Evolutionary conservation across 331 rosid genomes (phyloP), one percentile per base, ranked within the genome.

Genomic region (Arachis monticola): DNA sequence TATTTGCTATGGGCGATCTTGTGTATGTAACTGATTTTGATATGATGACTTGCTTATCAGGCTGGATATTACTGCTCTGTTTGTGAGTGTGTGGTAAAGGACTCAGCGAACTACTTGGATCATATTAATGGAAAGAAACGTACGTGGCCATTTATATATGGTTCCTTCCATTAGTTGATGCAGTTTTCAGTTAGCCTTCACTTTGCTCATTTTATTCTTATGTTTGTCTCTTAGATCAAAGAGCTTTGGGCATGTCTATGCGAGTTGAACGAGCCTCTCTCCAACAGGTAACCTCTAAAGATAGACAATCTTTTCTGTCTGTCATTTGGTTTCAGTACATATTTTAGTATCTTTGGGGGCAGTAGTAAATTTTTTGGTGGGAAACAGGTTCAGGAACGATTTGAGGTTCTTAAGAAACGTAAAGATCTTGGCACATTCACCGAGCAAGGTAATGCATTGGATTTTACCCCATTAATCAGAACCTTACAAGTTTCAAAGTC

Each of bases 211-310:
- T 8, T 80, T 75, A 31, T 45, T 56, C 64, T 80, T 58, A 35
- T 57, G 81, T 35, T 57, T 82, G 60, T 70, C 60, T 64, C 60
- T 9, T 82, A 95, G 98, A 92, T 86, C 98, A 95, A 84, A 87
- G 98, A 86, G 98, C 98, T 2, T 82, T 95, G 91, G 99, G 99
- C 64, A 95, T 95, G 99, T 95, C 99, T 70, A 95, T 95, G 99
- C 84, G 97, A 77, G 97, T 89, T 45, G 98, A 95, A 77, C 90
- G 94, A 11, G 97, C 99, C 76, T 88, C 94, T 80, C 94, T 95
- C 38, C 13, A 89, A 45, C 99, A 95, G 98, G 98, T 90, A 58
- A 35, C 58, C 60, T 59, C 31, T 58, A 14, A 14, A 57, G 64
- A 42, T 35, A 35, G 40, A 35, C 4, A 35, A 35, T 35, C 4